phyloP scores from a whole-genome alignment of 2,329 filamentous ascomycete genomes.

The Neocatenulostroma microsporum region DNA sequence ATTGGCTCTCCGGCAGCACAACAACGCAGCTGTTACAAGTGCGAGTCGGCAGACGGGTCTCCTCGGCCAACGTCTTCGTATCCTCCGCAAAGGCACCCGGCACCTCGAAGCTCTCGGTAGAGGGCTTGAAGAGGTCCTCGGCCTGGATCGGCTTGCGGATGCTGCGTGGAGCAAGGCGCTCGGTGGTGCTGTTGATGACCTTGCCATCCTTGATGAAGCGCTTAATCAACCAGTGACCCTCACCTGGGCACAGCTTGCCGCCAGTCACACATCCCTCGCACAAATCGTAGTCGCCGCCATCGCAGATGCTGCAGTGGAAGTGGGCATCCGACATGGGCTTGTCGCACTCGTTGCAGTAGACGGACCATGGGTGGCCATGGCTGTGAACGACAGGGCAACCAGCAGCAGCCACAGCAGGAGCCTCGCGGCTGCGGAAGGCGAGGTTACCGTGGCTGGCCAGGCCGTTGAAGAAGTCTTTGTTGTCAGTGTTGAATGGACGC shows the following conservation, averaged over 20 bases:
- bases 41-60: slow-evolving; percentile 42
- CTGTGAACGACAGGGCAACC: slow-evolving; percentile 27
- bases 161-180: slow-evolving; percentile 51
- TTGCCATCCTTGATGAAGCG: slow-evolving; percentile 69
- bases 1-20: slow-evolving; percentile 61
- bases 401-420: neutral
- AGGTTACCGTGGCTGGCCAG: slow-evolving; percentile 19
- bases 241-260: slow-evolving; percentile 68
- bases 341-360: slow-evolving; percentile 91
- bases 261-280: slow-evolving; percentile 70
- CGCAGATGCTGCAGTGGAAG: slow-evolving; percentile 91
- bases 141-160: slow-evolving; percentile 15
- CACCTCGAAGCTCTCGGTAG: slow-evolving; percentile 32
- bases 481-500: slow-evolving; percentile 29
- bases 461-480: slow-evolving; percentile 18
- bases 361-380: slow-evolving; percentile 54
- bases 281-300: slow-evolving; percentile 88
- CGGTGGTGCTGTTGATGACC: slow-evolving; percentile 77
- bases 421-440: slow-evolving; percentile 17
- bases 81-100: slow-evolving; percentile 40
- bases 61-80: slow-evolving; percentile 33
- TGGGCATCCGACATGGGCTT: slow-evolving; percentile 69
- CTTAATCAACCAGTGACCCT: slow-evolving; percentile 91
- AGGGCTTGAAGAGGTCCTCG: slow-evolving; percentile 9
- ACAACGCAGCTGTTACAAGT: slow-evolving; percentile 67